These are phyloP conservation scores for Hanseniaspora valbyensis DNA, from an alignment of 805 yeast species.

Conservation along the genomic window DNA sequence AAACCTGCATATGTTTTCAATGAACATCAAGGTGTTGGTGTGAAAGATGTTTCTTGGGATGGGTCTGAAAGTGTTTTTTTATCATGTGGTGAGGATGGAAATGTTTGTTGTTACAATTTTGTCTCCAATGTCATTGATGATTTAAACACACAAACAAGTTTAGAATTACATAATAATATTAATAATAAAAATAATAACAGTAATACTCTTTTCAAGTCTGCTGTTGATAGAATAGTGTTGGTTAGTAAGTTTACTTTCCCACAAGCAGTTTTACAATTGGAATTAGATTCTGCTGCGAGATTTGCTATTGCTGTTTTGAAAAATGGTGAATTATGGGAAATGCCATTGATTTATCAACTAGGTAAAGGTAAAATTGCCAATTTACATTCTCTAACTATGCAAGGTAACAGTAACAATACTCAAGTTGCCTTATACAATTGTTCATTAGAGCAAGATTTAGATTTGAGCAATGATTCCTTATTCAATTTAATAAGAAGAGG, in stretches of 20 bases:
- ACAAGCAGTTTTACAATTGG: conserved; percentile 8
- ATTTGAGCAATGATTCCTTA: conserved; percentile 6
- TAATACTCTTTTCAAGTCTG: background rate
- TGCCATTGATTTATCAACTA: conserved; percentile 5
- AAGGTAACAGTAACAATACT: conserved; percentile 8
- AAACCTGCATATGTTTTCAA: conserved; percentile 51
- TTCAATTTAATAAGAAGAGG: conserved; percentile 14
- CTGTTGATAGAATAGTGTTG: conserved; percentile 1
- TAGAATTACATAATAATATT: no score
- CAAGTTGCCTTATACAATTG: conserved; percentile 8
- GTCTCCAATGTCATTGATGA: conserved; percentile 1
- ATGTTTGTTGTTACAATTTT: conserved; percentile 13
- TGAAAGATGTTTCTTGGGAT: conserved; percentile 22
- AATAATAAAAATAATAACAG: background rate
- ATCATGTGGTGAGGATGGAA: conserved; percentile 14
- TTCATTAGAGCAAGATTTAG: conserved; percentile 7
- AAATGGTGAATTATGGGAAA: conserved; percentile 13
- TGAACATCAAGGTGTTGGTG: conserved; percentile 35
- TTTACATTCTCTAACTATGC: conserved; percentile 14
- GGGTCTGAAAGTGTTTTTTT: background rate
- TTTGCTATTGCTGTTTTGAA: conserved; percentile 9
- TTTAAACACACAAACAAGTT: no score
- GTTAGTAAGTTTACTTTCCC: conserved; percentile 14
- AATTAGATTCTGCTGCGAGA: conserved; percentile 10
- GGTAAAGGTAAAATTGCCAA: conserved; percentile 9